These are phyloP conservation scores for Letharia lupina DNA, from an alignment of 495 filamentous ascomycete genomes.

Conservation along the genomic window DNA sequence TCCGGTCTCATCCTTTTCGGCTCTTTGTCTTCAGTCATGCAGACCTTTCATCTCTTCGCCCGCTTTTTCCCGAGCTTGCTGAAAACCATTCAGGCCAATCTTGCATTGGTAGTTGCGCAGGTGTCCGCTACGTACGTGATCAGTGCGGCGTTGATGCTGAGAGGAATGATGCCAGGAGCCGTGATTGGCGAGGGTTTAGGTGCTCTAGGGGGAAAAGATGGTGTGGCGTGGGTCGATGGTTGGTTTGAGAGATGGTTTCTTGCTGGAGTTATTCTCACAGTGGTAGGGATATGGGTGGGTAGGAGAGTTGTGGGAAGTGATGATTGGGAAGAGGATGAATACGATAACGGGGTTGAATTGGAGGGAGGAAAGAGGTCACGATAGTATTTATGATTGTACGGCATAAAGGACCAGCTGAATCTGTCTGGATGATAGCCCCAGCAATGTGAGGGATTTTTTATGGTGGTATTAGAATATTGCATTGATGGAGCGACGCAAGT, in stretches of 20 bases:
- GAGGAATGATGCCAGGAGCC: constrained; percentile 63
- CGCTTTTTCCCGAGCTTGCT: constrained; percentile 60
- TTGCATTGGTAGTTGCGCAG: constrained; percentile 65
- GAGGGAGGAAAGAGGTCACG: constrained; percentile 53
- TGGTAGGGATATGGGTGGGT: constrained; percentile 58
- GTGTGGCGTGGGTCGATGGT: constrained; percentile 58
- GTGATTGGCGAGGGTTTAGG: constrained; percentile 63
- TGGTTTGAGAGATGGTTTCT: constrained; percentile 85
- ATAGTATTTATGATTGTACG: not conserved
- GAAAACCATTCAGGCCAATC: constrained; percentile 50
- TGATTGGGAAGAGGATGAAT: constrained; percentile 53
- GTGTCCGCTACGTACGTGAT: constrained; percentile 75
- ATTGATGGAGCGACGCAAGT: not conserved
- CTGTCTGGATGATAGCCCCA: not conserved
- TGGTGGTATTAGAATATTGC: not conserved
- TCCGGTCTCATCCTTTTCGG: constrained; percentile 69
- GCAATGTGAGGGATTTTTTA: not conserved
- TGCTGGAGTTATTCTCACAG: constrained; percentile 51
- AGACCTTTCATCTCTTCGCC: constrained; percentile 66
- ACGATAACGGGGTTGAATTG: constrained; percentile 48
- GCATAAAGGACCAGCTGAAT: not conserved
- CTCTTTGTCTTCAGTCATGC: constrained; percentile 64
- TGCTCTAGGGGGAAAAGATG: constrained; percentile 58
- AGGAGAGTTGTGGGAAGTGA: constrained; percentile 42
- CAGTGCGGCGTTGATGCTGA: constrained; percentile 59